phyloP scores from a whole-genome alignment of 768 basidiomycete species.

The Pleurotus eryngii region DNA sequence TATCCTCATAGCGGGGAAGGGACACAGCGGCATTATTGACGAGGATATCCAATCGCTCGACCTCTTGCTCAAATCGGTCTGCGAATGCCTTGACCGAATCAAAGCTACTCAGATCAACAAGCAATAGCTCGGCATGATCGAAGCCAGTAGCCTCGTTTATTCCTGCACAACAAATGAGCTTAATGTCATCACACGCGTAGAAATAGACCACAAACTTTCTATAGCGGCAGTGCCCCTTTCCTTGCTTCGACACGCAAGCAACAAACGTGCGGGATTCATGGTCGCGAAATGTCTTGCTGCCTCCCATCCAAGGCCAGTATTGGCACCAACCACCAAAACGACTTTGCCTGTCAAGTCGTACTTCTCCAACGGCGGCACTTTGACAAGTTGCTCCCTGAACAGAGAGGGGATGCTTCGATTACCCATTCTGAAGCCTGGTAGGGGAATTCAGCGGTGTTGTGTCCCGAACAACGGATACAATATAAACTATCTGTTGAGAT shows the following conservation, averaged over 20 bases:
- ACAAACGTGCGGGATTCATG: slow-evolving; percentile 39
- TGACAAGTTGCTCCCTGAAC: slow-evolving; percentile 17
- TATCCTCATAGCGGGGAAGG: slow-evolving; percentile 14
- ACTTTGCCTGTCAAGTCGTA: slow-evolving; percentile 42
- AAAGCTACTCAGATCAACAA: slow-evolving; percentile 39
- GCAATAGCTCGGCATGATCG: slow-evolving; percentile 32
- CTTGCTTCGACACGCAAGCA: slow-evolving; percentile 35
- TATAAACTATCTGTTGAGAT: too few species aligned
- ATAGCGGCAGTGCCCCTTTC: slow-evolving; percentile 33
- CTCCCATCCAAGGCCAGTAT: slow-evolving; percentile 49
- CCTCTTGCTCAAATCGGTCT: slow-evolving; percentile 28
- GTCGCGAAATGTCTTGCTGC: slow-evolving; percentile 41
- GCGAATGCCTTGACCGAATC: slow-evolving; percentile 37
- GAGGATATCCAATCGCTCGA: slow-evolving; percentile 37
- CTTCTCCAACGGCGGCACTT: slow-evolving; percentile 25
- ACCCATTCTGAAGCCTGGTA: background rate
- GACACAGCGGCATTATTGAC: slow-evolving; percentile 39
- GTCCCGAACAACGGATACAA: too few species aligned
- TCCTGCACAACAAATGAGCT: slow-evolving; percentile 15
- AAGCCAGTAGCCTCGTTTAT: slow-evolving; percentile 30
- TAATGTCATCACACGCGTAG: too few species aligned
- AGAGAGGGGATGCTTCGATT: background rate
- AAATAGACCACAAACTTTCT: slow-evolving; percentile 22
- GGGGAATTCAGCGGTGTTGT: background rate
- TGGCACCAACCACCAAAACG: slow-evolving; percentile 48